Evolutionary conservation across 2,329 filamentous ascomycete species (phyloP), one percentile per base, ranked within the genome.

Genomic region (Microsporum audouinii): DNA sequence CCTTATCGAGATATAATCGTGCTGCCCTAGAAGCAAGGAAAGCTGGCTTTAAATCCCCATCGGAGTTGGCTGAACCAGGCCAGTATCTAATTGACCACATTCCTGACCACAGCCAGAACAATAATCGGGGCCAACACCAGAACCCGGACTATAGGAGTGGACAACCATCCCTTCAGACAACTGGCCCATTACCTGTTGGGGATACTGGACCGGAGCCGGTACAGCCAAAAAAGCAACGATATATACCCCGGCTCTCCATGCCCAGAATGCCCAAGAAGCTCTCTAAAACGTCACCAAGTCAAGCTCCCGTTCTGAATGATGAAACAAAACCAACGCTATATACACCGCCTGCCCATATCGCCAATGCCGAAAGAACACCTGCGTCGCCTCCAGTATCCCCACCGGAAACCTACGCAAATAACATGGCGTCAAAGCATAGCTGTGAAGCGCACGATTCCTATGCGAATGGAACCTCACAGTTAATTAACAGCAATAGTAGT

Each of bases 1-100:
- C 91, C 0, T 80, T 92, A 45, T 94, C 85, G 65, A 86, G 90
- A 70, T 89, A 96, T 72, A 89, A 95, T 73, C 85, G 91, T 60
- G 87, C 90, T 7, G 78, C 95, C 45, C 76, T 86, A 5, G 76
- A 80, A 63, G 84, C 83, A 6, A 77, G 84, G 53, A 60, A 41
- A 12, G 45, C 58, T 38, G 47, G 45, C 33, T 29, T 27, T 29
- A 56, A 38, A 51, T 41, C 34, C 41, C 47, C 57, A 29, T 43
- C 29, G 1, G 45, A 51, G 14, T 23, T 7, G 49, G 51, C 47
- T 55, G 47, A 45, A 23, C 45, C 36, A 23, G 27, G 47, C 39
- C 57, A 60, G 45, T 61, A 53, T 27, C 41, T 39, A 58, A 34
- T 29, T 17, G 45, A 51, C 10, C 23, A 23, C 27, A 51, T 14